Evolutionary conservation across 129 eudicot genomes (phyloP), one percentile per base, ranked within the genome.

Genomic region (Heracleum sosnowskyi): DNA sequence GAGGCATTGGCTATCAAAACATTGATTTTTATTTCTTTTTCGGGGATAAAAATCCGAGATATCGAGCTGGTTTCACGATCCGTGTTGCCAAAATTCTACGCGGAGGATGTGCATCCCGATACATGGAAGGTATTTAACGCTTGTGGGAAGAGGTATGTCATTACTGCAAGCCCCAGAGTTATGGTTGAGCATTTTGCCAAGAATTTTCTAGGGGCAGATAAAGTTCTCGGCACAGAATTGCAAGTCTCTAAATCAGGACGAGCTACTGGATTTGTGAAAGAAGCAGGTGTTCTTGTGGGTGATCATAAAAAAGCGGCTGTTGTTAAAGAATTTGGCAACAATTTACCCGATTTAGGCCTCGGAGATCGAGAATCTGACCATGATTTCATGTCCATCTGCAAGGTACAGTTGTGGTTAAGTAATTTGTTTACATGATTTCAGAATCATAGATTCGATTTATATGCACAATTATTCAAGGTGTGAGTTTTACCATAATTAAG

Each of bases 201-300:
- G 78, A 83, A 76, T 10, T 93, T 78, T 71, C 79, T 93, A 75
- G 98, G 98, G 37, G 96, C 78, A 2, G 98, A 93, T 86, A 88
- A 85, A 77, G 98, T 93, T 40, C 35, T 93, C 5, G 98, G 98
- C 79, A 89, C 98, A 0, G 97, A 93, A 44, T 76, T 93, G 22
- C 86, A 91, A 64, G 91, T 88, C 8, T 76, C 90, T 5, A 85
- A 85, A 82, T 76, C 75, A 5, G 97, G 97, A 36, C 86, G 93
- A 76, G 90, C 89, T 69, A 93, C 98, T 24, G 98, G 98, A 76
- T 93, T 91, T 34, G 89, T 89, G 72, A 84, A 76, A 41, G 64
- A 79, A 66, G 90, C 91, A 4, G 98, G 96, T 37, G 90, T 93
- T 78, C 83, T 93, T 49, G 84, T 88, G 47, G 97, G 98, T 0